Base-by-base conservation (phyloP, 352 stramenopile genomes). In the Elongisporangium undulatum region DNA sequence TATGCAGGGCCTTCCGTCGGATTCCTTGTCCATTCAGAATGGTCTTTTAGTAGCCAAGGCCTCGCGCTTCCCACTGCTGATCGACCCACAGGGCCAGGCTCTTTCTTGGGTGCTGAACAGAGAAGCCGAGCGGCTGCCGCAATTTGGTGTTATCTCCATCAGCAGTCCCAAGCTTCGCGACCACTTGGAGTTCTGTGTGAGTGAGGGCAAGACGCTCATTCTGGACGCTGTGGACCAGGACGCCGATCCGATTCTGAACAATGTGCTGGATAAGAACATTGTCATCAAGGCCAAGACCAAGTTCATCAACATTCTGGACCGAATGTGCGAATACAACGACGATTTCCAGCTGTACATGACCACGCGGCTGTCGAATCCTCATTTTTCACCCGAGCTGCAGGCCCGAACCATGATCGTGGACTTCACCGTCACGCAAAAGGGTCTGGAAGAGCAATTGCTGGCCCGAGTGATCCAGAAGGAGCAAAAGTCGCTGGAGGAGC, bases 401-500 rank as follows among this genome's bases (percentile, higher is more conserved):
- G 80, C 78, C 6, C 75, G 79, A 0, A 80, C 78, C 15, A 76
- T 85, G 59, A 69, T 91, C 17, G 81, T 98, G 13, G 89, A 98
- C 59, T 98, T 97, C 61, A 97, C 90, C 0, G 91, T 97, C 17
- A 97, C 91, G 17, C 82, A 94, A 64, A 82, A 86, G 53, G 92
- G 91, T 3, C 65, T 98, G 1, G 91, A 97, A 56, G 92, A 98
- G 63, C 92, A 98, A 59, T 67, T 98, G 4, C 69, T 98, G 1
- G 90, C 86, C 12, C 72, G 87, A n/a, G 89, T 97, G 19, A 97
- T 97, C 56, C 85, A 93, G 54, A 90, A 96, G 58, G 91, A 98
- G 56, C 90, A 97, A 56, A 85, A 77, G 38, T 92, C 77, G 9
- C 74, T 97, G 0, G 91, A 97, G 67, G 91, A 97, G 60, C 84